Conservation (phyloP, 257 asterid genomes). For the Avicennia marina region DNA sequence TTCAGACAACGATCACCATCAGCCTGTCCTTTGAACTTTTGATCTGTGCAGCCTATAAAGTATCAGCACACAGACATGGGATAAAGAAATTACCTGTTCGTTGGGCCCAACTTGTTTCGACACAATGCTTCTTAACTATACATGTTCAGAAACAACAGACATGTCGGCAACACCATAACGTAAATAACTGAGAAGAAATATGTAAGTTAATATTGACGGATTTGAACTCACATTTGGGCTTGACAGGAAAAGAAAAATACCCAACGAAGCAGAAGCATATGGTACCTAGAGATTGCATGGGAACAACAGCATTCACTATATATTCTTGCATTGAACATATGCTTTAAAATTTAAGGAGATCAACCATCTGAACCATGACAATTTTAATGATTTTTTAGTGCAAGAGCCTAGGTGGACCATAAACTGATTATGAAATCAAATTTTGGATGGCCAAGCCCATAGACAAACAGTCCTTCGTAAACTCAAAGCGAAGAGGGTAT, state of each 20-base stretch:
- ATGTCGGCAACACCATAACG: slow-evolving; percentile 34
- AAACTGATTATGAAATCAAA: neutral
- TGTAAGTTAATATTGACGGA: neutral
- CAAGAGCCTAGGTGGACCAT: neutral
- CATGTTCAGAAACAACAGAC: slow-evolving; percentile 6
- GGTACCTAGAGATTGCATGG: slow-evolving; percentile 50
- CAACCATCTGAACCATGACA: neutral
- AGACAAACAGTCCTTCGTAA: neutral
- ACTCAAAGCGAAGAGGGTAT: neutral
- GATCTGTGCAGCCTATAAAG: neutral
- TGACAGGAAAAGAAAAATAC: slow-evolving; percentile 35
- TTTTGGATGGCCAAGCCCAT: neutral
- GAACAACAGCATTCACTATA: neutral
- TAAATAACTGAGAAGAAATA: slow-evolving; percentile 14
- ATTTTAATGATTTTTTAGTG: neutral
- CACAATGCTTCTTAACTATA: slow-evolving; percentile 71
- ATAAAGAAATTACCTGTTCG: slow-evolving; percentile 52
- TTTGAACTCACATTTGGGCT: slow-evolving; percentile 36
- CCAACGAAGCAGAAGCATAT: slow-evolving; percentile 49
- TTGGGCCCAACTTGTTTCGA: slow-evolving; percentile 77
- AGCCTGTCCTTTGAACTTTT: too few relatives aligned
- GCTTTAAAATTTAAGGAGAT: neutral
- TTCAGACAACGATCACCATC: too few relatives aligned
- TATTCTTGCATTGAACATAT: neutral
- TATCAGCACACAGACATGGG: neutral